Percentiles rank a stretch among this genome's conserved stretches.
Conservation (phyloP, 768 basidiomycete species). For the Boletales sp. region DNA sequence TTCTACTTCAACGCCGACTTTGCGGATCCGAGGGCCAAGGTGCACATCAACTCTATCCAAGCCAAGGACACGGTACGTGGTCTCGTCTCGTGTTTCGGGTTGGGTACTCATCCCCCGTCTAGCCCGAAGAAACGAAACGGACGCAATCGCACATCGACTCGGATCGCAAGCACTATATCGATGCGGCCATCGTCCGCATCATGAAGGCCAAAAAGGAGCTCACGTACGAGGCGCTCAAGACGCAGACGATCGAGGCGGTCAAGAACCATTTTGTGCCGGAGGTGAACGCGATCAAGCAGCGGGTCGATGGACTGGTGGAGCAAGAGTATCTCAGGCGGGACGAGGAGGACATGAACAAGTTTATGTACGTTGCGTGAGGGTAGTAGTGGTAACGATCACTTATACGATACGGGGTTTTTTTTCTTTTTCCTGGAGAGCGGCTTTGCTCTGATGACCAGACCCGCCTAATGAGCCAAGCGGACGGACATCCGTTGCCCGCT, state of each 20-base stretch:
- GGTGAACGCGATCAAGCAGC: slow-evolving; percentile 79
- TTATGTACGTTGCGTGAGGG: slow-evolving; percentile 72
- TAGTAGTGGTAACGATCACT: neutral
- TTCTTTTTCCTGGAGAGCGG: too few species aligned
- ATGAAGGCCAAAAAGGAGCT: slow-evolving; percentile 94
- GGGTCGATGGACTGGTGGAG: slow-evolving; percentile 80
- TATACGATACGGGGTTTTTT: too few species aligned
- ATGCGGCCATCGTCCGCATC: slow-evolving; percentile 94
- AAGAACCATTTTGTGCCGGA: slow-evolving; percentile 85
- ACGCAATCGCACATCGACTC: slow-evolving; percentile 84
- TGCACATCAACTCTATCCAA: slow-evolving; percentile 96
- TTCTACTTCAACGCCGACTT: slow-evolving; percentile 86
- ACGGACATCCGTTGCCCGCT: neutral
- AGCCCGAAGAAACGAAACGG: slow-evolving; percentile 83
- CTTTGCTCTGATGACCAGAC: neutral
- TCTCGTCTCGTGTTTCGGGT: neutral
- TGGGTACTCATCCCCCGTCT: too few species aligned
- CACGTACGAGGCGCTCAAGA: slow-evolving; percentile 72
- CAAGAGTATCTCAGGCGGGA: slow-evolving; percentile 82
- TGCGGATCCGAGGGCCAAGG: slow-evolving; percentile 68
- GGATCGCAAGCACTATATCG: slow-evolving; percentile 81
- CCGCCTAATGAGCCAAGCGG: slow-evolving; percentile 1
- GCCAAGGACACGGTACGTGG: slow-evolving; percentile 79
- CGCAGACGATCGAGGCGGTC: slow-evolving; percentile 82
- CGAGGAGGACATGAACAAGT: slow-evolving; percentile 64